Percentiles rank a stretch among this genome's conserved stretches.
Conservation (phyloP, 176 grass and related monocot species). For the Elaeis guineensis region DNA sequence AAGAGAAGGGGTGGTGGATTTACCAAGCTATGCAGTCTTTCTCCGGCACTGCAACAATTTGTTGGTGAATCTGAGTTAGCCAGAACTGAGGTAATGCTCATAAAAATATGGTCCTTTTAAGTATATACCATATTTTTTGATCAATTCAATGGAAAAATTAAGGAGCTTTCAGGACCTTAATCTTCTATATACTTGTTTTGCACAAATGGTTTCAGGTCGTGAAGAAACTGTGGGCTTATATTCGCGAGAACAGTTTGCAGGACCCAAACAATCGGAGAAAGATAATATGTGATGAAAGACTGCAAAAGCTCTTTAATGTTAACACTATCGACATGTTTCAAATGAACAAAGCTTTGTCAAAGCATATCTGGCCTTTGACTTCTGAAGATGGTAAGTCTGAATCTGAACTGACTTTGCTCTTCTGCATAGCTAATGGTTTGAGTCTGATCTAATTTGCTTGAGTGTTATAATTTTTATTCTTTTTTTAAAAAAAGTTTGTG, state of each 20-base stretch:
- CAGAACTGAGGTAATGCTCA: slow-evolving; percentile 82
- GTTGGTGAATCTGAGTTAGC: slow-evolving; percentile 76
- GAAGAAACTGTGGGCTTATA: slow-evolving; percentile 88
- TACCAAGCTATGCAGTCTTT: slow-evolving; percentile 94
- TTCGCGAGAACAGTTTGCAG: slow-evolving; percentile 78
- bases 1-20: slow-evolving; percentile 86
- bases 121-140: too few species aligned
- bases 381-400: slow-evolving; percentile 52
- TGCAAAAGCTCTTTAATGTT: slow-evolving; percentile 76
- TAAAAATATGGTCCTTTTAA: too few species aligned
- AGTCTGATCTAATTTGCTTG: too few species aligned
- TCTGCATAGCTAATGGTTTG: too few species aligned
- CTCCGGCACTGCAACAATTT: slow-evolving; percentile 67
- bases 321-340: slow-evolving; percentile 97
- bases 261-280: slow-evolving; percentile 78
- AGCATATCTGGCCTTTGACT: slow-evolving; percentile 87
- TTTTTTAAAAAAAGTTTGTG: too few species aligned
- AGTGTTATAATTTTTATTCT: too few species aligned
- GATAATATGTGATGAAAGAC: slow-evolving; percentile 71
- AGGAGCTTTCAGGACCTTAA: neutral
- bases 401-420: neutral
- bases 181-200: slow-evolving; percentile 20
- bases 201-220: slow-evolving; percentile 66
- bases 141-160: neutral
- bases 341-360: slow-evolving; percentile 97